phyloP scores from a whole-genome alignment of 371 early-diverging fungal genomes.

The Lichtheimia hyalospora region DNA sequence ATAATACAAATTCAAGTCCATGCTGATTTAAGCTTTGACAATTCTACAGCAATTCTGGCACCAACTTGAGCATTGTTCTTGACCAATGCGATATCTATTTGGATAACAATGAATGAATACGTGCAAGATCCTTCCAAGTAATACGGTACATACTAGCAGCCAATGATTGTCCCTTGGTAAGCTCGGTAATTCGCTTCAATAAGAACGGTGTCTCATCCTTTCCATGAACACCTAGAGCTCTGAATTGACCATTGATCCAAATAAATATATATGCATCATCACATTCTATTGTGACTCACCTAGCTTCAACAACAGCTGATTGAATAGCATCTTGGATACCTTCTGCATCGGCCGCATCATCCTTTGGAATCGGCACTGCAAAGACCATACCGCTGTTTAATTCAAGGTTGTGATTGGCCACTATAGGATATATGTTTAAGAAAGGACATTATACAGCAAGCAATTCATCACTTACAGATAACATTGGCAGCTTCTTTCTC shows the following conservation, averaged over 20 bases:
- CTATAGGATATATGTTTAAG: constrained; percentile 27
- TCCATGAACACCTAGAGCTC: constrained; percentile 64
- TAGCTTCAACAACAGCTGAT: constrained; percentile 69
- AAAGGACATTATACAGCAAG: neutral
- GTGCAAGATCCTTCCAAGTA: neutral
- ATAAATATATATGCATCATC: too few relatives aligned
- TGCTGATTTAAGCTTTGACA: constrained; percentile 24
- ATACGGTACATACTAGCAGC: constrained; percentile 63
- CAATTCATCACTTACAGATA: constrained; percentile 42
- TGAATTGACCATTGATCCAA: constrained; percentile 10
- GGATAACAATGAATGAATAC: neutral
- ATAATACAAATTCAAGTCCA: too few relatives aligned
- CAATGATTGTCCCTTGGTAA: constrained; percentile 82
- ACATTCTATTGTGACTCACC: constrained; percentile 25
- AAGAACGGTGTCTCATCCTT: constrained; percentile 92
- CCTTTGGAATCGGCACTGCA: constrained; percentile 86
- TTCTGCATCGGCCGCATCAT: constrained; percentile 62
- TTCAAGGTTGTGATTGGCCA: constrained; percentile 64
- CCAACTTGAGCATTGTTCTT: constrained; percentile 90
- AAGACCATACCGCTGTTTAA: constrained; percentile 83
- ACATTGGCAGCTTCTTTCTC: constrained; percentile 67
- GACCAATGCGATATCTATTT: constrained; percentile 80
- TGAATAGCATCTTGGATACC: constrained; percentile 71
- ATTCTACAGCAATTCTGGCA: constrained; percentile 67
- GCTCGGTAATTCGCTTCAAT: constrained; percentile 74